Conservation (phyloP, 805 yeast genomes). For the Yarrowia hollandica region DNA sequence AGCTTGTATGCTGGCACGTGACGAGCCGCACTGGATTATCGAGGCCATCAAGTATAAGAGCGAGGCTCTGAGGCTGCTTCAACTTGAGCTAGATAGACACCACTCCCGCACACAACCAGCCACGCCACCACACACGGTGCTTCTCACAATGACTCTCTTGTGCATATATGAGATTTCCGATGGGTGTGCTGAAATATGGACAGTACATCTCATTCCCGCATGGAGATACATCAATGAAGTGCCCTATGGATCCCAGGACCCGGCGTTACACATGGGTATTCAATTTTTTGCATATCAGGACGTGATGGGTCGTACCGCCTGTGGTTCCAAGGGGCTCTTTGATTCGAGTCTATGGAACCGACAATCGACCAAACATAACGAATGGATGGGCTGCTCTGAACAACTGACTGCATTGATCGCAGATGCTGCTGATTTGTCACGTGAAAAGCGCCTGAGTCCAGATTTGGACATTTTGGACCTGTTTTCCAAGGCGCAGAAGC, state of each 20-base stretch:
- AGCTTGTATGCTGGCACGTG: constrained; percentile 7
- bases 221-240: constrained; percentile 22
- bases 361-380: constrained; percentile 16
- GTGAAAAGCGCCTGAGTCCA: constrained; percentile 23
- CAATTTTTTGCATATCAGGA: constrained; percentile 27
- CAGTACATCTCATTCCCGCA: constrained; percentile 24
- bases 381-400: constrained; percentile 25
- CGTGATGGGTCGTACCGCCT: constrained; percentile 25
- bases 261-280: constrained; percentile 22
- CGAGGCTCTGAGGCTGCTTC: constrained; percentile 12
- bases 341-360: constrained; percentile 24
- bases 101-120: constrained; percentile 12
- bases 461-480: constrained; percentile 11
- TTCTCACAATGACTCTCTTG: constrained; percentile 14
- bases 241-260: constrained; percentile 19
- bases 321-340: constrained; percentile 16
- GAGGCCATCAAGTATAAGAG: constrained; percentile 26
- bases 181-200: constrained; percentile 21
- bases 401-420: constrained; percentile 15
- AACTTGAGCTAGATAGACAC: constrained; percentile 15
- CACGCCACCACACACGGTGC: constrained; percentile 12
- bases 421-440: constrained; percentile 7
- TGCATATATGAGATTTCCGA: constrained; percentile 11
- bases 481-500: constrained; percentile 24
- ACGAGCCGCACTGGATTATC: constrained; percentile 22